Evolutionary conservation across 73 alveolate species (phyloP).

Genomic region (Paramecium sexaurelia): DNA sequence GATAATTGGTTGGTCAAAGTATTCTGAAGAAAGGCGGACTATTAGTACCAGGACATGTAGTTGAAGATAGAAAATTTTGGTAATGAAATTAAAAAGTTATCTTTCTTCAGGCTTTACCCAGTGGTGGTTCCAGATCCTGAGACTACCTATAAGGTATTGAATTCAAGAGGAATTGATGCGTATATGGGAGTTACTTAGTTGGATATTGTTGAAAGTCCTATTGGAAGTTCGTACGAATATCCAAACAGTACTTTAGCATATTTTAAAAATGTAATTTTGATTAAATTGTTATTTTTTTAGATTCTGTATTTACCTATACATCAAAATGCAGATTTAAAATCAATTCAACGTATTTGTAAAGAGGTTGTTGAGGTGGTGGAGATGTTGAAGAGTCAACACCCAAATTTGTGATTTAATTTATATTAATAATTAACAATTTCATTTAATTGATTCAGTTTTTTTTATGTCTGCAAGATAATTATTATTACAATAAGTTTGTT

Average conservation of each 20-base stretch:
- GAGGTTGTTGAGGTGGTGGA: slow-evolving; percentile 67
- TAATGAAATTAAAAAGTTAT: not conserved
- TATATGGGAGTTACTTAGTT: slow-evolving; percentile 82
- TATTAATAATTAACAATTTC: not conserved
- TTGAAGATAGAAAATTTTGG: slow-evolving; percentile 75
- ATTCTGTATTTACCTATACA: slow-evolving; percentile 67
- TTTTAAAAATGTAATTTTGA: slow-evolving; percentile 47
- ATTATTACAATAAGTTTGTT: not conserved
- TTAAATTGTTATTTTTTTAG: not conserved
- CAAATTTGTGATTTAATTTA: slow-evolving; percentile 28
- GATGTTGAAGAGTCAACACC: not conserved
- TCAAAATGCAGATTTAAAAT: slow-evolving; percentile 59
- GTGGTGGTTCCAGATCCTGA: slow-evolving; percentile 75
- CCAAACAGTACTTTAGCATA: slow-evolving; percentile 57
- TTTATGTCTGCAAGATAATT: not conserved
- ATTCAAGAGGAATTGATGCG: slow-evolving; percentile 83
- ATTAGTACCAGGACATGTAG: slow-evolving; percentile 75
- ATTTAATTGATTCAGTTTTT: not conserved
- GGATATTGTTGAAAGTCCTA: slow-evolving; percentile 73
- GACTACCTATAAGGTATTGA: slow-evolving; percentile 65
- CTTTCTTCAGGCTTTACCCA: slow-evolving; percentile 75
- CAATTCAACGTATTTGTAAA: slow-evolving; percentile 56
- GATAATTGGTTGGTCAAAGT: slow-evolving; percentile 36
- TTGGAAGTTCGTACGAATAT: slow-evolving; percentile 69
- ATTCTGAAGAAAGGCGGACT: slow-evolving; percentile 66